Percentiles rank a stretch among this genome's conserved stretches.
phyloP scores from a whole-genome alignment of 768 basidiomycete genomes.

The Candolleomyces eurysporus region DNA sequence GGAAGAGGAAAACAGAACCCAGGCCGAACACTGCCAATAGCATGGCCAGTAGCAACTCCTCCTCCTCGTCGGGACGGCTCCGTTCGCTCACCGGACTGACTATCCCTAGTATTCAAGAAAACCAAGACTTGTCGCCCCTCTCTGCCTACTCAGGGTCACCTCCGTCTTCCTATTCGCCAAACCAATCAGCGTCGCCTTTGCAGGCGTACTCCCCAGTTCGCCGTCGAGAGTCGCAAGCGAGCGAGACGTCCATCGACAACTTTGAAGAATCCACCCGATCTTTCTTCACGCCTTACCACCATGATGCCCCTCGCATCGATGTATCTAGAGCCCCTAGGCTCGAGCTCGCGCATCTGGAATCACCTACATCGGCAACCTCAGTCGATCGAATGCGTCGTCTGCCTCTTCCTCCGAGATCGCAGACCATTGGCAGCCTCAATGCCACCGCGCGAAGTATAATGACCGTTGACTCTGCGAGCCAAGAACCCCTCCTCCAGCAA shows the following conservation, averaged over 20 bases:
- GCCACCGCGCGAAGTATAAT: slow-evolving; percentile 14
- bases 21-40: not conserved
- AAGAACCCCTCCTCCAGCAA: slow-evolving; percentile 17
- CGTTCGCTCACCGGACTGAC: not conserved
- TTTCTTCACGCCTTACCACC: not conserved
- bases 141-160: not conserved
- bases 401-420: not conserved
- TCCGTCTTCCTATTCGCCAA: not conserved
- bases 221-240: not conserved
- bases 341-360: not conserved
- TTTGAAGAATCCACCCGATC: not conserved
- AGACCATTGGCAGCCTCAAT: not conserved
- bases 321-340: not conserved
- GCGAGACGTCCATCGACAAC: not conserved
- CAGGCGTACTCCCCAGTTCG: not conserved
- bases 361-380: not conserved
- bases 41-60: not conserved
- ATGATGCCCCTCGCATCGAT: not conserved
- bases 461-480: slow-evolving; percentile 19
- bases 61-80: not conserved
- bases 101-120: not conserved
- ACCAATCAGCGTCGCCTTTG: not conserved
- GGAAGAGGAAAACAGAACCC: not conserved
- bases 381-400: not conserved
- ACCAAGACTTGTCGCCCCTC: not conserved